Evolutionary conservation across 148 eudicot genomes (phyloP).

Genomic region (Linanthus parryae): DNA sequence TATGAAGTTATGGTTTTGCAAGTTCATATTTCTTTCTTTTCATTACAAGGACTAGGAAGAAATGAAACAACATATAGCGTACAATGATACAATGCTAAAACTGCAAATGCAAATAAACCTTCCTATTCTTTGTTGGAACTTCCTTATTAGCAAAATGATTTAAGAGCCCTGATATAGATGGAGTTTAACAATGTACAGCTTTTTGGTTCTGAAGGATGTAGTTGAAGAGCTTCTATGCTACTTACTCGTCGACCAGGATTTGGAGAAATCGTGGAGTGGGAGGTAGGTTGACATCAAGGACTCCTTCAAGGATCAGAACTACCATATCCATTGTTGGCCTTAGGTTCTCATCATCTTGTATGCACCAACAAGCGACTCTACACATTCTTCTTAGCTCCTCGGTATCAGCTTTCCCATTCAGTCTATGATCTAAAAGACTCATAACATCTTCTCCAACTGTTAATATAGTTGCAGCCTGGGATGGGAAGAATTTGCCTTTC

Average conservation of each 20-base stretch:
- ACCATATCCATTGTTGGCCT: slow-evolving; percentile 2
- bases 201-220: neutral
- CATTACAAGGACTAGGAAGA: too few relatives aligned
- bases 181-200: too few relatives aligned
- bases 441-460: neutral
- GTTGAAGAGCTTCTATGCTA: neutral
- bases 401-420: neutral
- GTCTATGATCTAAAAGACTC: neutral
- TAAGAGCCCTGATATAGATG: too few relatives aligned
- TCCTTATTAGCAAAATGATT: too few relatives aligned
- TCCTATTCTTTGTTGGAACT: too few relatives aligned
- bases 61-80: too few relatives aligned
- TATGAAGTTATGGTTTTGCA: too few relatives aligned
- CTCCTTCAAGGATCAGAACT: slow-evolving; percentile 2
- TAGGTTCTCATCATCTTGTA: slow-evolving; percentile 4
- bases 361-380: slow-evolving; percentile 8
- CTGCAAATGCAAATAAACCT: too few relatives aligned
- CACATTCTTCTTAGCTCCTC: neutral
- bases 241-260: neutral
- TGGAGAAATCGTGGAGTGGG: neutral
- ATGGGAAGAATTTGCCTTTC: neutral
- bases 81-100: too few relatives aligned
- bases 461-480: neutral
- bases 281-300: neutral
- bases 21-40: too few relatives aligned